Base-by-base conservation (phyloP, 2,329 filamentous ascomycete genomes). In the Pseudogymnoascus sp. region DNA sequence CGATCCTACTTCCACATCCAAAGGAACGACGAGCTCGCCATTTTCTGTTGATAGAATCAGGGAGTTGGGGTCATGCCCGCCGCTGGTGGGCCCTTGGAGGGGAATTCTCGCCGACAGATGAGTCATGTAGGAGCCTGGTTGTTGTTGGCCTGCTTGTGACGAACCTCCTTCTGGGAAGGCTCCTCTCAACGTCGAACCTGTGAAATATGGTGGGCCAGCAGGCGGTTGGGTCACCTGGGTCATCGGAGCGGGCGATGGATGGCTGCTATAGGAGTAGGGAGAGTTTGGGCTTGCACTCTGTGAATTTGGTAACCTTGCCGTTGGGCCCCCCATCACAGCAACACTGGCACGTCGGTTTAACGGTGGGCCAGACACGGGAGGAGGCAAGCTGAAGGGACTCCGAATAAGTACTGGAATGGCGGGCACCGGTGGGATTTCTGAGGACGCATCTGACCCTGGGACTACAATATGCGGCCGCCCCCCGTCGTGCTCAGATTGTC, bases 1-100 rank as follows among this genome's bases (percentile, higher is more conserved):
- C 11, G 91, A 96, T 11, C 89, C 91, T 69, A 91, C 89, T 68
- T 91, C 89, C 46, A 90, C 86, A 72, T 96, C 91, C 8, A 93
- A 86, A 12, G 88, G 87, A 59, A 93, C 85, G 66, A 81, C 78
- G 62, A 83, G 80, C 38, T 78, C 77, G 61, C 77, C 77, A 14
- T 79, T 82, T 67, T 81, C 77, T 61, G 82, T 72, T 2, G 80
- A 79, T 82, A 81, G 70, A 81, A 78, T 68, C 80, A 81, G 72
- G 33, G 11, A 37, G 11, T 14, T 14, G 6, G 26, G 65, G 71
- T 75, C 65, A 74, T 72, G 61, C 68, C 71, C 65, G 76, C 70
- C 64, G 71, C 68, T 70, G 71, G 69, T 61, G 71, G 69, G 59
- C 69, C 70, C 65, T 72, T 70, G 67, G 70, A 70, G 40, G 59